Conservation (phyloP, 2,329 filamentous ascomycete genomes). For the Colletotrichum cuscutae region DNA sequence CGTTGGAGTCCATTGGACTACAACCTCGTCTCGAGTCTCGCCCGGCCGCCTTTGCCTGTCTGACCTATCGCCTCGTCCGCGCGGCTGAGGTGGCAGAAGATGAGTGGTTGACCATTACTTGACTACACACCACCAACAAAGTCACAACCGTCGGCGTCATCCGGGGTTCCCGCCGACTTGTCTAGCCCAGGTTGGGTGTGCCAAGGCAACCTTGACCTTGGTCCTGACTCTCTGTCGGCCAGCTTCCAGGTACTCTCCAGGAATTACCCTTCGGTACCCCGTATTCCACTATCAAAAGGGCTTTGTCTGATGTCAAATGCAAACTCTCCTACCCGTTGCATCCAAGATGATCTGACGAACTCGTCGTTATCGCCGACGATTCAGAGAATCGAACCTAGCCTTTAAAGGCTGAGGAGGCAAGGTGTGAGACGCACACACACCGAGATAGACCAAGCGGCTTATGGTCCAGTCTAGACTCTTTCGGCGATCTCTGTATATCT, state of each 20-base stretch:
- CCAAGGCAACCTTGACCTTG: conserved; percentile 13
- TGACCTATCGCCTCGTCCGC: conserved; percentile 2
- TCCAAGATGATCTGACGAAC: background rate
- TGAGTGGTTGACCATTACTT: conserved; percentile 19
- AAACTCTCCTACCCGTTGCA: background rate
- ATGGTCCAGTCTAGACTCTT: background rate
- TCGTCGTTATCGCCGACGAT: background rate
- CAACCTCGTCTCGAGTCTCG: background rate
- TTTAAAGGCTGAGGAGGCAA: background rate
- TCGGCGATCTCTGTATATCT: background rate
- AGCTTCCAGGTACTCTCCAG: conserved; percentile 10
- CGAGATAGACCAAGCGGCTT: background rate
- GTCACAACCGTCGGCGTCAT: conserved; percentile 15
- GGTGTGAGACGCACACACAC: background rate
- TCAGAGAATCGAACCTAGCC: background rate
- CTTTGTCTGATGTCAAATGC: background rate
- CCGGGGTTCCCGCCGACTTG: conserved; percentile 24
- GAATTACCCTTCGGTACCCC: background rate
- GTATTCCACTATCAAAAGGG: background rate
- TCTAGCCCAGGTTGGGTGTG: conserved; percentile 4
- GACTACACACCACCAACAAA: background rate
- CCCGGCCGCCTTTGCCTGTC: background rate
- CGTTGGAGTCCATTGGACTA: conserved; percentile 1
- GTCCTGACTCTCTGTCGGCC: conserved; percentile 1
- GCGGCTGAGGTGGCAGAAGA: conserved; percentile 24